Evolutionary conservation across 176 grass and related monocot species (phyloP).

Genomic region (Triticum timopheevii): DNA sequence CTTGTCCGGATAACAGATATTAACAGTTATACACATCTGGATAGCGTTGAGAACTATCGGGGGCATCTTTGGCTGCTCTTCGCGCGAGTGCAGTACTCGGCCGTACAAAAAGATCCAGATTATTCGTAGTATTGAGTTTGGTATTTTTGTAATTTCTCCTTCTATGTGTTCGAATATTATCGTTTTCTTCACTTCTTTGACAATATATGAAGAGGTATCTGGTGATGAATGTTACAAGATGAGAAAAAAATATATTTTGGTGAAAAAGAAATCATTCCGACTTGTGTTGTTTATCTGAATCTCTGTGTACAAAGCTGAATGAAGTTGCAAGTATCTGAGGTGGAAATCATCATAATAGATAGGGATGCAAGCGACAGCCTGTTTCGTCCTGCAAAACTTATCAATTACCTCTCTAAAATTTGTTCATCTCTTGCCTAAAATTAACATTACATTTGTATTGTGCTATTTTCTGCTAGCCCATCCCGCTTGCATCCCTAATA

Average conservation of each 20-base stretch:
- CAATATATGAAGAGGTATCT: slow-evolving; percentile 23
- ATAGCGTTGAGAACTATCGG: slow-evolving; percentile 25
- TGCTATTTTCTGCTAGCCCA: too few species aligned
- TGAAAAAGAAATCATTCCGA: not conserved
- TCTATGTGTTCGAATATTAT: slow-evolving; percentile 29
- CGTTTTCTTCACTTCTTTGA: not conserved
- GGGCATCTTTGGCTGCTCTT: slow-evolving; percentile 31
- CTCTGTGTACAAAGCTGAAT: not conserved
- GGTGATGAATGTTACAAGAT: slow-evolving; percentile 20
- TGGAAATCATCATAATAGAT: not conserved
- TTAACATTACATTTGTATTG: too few species aligned
- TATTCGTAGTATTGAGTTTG: slow-evolving; percentile 29
- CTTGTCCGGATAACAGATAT: slow-evolving; percentile 42
- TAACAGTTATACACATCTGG: slow-evolving; percentile 29
- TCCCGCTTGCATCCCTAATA: too few species aligned
- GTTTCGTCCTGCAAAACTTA: too few species aligned
- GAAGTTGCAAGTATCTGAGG: not conserved
- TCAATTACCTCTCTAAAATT: too few species aligned
- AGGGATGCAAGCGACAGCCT: too few species aligned
- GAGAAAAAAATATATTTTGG: slow-evolving; percentile 30
- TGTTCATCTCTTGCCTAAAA: too few species aligned
- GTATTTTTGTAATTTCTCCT: slow-evolving; percentile 26
- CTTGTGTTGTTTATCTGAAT: not conserved
- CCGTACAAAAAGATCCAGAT: slow-evolving; percentile 44
- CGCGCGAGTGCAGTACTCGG: slow-evolving; percentile 31